phyloP scores from a whole-genome alignment of 2,329 filamentous ascomycete species.

The Colletotrichum orbiculare region DNA sequence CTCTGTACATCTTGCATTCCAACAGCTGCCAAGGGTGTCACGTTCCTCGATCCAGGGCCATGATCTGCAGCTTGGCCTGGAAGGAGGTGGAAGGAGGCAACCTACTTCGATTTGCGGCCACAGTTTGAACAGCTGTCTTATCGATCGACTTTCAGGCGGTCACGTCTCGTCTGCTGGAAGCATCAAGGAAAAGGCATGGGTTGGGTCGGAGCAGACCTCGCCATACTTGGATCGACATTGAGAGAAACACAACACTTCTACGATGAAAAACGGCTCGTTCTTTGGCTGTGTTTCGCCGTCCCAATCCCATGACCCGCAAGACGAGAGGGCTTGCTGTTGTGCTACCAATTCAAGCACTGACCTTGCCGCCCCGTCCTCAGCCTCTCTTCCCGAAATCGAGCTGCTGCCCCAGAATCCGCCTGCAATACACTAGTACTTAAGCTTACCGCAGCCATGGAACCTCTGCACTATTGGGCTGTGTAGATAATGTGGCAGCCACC shows the following conservation, averaged over 20 bases:
- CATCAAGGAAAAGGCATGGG: too few species aligned
- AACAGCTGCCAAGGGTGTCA: constrained; percentile 19
- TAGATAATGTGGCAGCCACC: not conserved
- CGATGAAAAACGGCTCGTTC: too few species aligned
- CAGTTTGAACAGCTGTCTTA: too few species aligned
- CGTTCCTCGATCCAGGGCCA: constrained; percentile 8
- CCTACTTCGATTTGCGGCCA: not conserved
- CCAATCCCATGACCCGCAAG: constrained; percentile 5
- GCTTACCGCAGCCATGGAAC: constrained; percentile 26
- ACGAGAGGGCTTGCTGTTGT: not conserved
- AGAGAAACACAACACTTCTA: too few species aligned
- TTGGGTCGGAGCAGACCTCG: too few species aligned
- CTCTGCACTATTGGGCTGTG: not conserved
- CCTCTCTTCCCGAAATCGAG: not conserved
- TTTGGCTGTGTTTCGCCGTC: constrained; percentile 7
- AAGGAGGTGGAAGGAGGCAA: not conserved
- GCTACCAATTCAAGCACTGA: constrained; percentile 12
- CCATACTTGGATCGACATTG: too few species aligned
- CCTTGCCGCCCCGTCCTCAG: constrained; percentile 3
- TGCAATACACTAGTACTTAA: constrained; percentile 32
- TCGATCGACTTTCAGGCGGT: too few species aligned
- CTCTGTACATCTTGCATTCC: not conserved
- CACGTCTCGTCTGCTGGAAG: too few species aligned
- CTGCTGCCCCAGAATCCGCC: not conserved
- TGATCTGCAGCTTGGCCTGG: constrained; percentile 18